Percentiles rank a stretch among this genome's conserved stretches.
Conservation (phyloP, 2,329 filamentous ascomycete species). For the Arachnomyces sp. region DNA sequence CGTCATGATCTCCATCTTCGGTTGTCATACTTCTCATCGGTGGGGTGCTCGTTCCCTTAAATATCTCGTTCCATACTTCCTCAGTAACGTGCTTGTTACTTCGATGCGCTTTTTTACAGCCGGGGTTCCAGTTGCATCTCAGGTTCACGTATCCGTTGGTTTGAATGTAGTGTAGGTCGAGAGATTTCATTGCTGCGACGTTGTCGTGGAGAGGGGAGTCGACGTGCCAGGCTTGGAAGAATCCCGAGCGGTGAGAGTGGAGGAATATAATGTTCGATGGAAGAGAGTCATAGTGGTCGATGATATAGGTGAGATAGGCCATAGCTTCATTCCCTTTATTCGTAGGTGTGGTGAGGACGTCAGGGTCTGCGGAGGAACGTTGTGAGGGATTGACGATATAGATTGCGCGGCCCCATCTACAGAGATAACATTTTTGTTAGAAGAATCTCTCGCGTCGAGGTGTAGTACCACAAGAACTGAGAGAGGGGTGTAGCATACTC, state of each 20-base stretch:
- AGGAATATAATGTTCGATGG: conserved; percentile 50
- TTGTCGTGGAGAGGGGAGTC: conserved; percentile 42
- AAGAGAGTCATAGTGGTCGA: conserved; percentile 40
- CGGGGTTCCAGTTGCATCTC: conserved; percentile 52
- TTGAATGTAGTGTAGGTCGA: conserved; percentile 48
- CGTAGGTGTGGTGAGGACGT: conserved; percentile 23
- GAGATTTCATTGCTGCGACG: conserved; percentile 14
- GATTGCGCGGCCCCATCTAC: conserved; percentile 40
- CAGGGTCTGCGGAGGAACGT: conserved; percentile 11
- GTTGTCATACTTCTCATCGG: conserved; percentile 13
- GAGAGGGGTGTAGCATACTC: conserved; percentile 10
- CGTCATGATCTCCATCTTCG: not conserved
- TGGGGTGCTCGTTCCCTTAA: conserved; percentile 22
- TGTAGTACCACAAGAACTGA: conserved; percentile 2
- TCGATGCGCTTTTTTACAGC: conserved; percentile 35
- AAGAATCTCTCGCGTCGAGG: too few relatives aligned
- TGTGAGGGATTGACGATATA: conserved; percentile 35
- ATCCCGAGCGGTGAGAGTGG: conserved; percentile 47
- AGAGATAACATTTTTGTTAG: too few relatives aligned
- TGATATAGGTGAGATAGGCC: conserved; percentile 41
- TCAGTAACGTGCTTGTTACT: conserved; percentile 18
- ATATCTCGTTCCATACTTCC: conserved; percentile 21
- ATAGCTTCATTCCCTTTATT: conserved; percentile 43
- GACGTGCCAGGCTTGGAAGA: conserved; percentile 48
- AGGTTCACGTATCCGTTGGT: conserved; percentile 53